Evolutionary conservation across 1,284 basidiomycete genomes (phyloP).

Genomic region (Wallemia hederae): DNA sequence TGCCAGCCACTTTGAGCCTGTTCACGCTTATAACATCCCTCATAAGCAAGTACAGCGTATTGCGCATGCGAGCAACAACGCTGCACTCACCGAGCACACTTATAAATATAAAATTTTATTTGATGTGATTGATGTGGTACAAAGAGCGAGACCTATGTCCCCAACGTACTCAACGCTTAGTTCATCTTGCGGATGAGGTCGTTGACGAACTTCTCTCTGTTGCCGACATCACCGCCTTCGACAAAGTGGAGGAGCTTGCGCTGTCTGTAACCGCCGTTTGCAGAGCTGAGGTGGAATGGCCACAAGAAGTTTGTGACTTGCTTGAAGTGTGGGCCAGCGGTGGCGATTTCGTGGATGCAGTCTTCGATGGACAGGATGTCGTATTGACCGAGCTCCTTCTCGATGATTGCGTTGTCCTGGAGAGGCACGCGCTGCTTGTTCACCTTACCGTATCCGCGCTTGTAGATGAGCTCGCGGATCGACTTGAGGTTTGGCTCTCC

Average conservation of each 20-base stretch:
- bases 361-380: constrained; percentile 96
- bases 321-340: constrained; percentile 94
- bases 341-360: constrained; percentile 89
- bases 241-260: constrained; percentile 68
- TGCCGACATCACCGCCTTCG: constrained; percentile 50
- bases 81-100: too few relatives aligned
- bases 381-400: constrained; percentile 68
- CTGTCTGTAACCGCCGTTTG: constrained; percentile 85
- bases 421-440: constrained; percentile 92
- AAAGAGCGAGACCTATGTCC: too few relatives aligned
- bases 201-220: constrained; percentile 8
- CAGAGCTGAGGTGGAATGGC: constrained; percentile 97
- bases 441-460: constrained; percentile 97
- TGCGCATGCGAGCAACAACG: too few relatives aligned
- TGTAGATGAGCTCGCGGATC: constrained; percentile 93
- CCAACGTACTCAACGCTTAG: too few relatives aligned
- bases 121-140: too few relatives aligned
- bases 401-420: constrained; percentile 77
- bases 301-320: constrained; percentile 26
- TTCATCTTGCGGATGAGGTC: background rate
- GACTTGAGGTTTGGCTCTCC: constrained; percentile 91
- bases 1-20: background rate
- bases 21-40: background rate
- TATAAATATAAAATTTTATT: too few relatives aligned
- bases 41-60: too few relatives aligned